Evolutionary conservation across 2,329 filamentous ascomycete genomes (phyloP).

Genomic region (Pseudogymnoascus sp.): DNA sequence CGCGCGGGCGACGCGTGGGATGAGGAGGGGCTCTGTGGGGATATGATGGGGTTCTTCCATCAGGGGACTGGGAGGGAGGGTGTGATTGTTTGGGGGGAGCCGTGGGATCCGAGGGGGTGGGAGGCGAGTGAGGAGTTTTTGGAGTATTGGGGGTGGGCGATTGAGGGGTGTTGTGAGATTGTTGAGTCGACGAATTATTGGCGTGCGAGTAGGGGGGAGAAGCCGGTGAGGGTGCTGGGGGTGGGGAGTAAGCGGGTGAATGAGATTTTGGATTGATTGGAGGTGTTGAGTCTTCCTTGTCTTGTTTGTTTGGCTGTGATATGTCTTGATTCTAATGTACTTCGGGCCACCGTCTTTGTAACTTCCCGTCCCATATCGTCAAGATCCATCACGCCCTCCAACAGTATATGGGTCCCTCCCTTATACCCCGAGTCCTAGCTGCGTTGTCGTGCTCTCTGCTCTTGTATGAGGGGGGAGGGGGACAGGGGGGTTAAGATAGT

Average conservation of each 20-base stretch:
- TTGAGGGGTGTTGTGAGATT: slow-evolving; percentile 23
- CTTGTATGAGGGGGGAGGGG: too few species aligned
- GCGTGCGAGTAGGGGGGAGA: slow-evolving; percentile 24
- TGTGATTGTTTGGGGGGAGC: slow-evolving; percentile 26
- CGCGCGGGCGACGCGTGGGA: slow-evolving; percentile 19
- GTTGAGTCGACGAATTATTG: slow-evolving; percentile 26
- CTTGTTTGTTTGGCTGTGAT: not conserved
- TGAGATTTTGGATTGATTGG: not conserved
- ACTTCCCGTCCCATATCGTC: not conserved
- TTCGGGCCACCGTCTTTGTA: not conserved
- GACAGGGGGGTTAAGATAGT: too few species aligned
- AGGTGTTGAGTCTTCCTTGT: not conserved
- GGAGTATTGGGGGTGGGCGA: slow-evolving; percentile 26
- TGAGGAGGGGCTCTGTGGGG: slow-evolving; percentile 18
- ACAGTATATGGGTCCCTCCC: not conserved
- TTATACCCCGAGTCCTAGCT: too few species aligned
- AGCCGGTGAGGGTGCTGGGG: not conserved
- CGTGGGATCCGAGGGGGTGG: slow-evolving; percentile 27
- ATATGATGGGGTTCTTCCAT: slow-evolving; percentile 16
- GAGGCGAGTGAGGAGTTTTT: slow-evolving; percentile 24
- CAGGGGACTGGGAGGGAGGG: slow-evolving; percentile 12
- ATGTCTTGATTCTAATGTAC: not conserved
- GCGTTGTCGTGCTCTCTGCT: too few species aligned
- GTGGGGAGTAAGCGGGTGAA: not conserved
- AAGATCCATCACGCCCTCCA: not conserved